Conservation (phyloP, 1,139 yeast species). For the Hyphopichia pseudoburtonii region DNA sequence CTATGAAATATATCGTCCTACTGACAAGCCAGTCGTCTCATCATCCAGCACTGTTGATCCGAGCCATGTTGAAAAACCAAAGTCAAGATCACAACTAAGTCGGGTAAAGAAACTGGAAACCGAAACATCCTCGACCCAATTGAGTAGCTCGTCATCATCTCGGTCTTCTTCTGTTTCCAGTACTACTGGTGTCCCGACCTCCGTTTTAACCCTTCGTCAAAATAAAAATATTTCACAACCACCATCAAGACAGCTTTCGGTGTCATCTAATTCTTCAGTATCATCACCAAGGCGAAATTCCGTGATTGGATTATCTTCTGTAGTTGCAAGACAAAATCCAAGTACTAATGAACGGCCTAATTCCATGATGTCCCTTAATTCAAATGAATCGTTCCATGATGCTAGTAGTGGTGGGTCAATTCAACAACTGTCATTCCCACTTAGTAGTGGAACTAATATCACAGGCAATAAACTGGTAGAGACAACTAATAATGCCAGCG, state of each 20-base stretch:
- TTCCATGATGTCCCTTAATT: constrained; percentile 27
- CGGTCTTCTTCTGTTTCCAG: constrained; percentile 16
- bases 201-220: not conserved
- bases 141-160: constrained; percentile 3
- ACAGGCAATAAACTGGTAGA: too few relatives aligned
- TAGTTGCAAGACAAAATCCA: constrained; percentile 3
- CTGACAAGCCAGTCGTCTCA: too few relatives aligned
- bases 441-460: too few relatives aligned
- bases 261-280: constrained; percentile 12
- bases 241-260: constrained; percentile 1
- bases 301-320: constrained; percentile 9
- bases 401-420: not conserved
- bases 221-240: constrained; percentile 1
- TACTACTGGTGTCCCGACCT: constrained; percentile 12
- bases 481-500: constrained; percentile 4
- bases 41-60: too few relatives aligned
- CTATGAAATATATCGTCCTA: too few relatives aligned
- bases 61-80: too few relatives aligned
- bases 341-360: constrained; percentile 22
- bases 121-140: not conserved
- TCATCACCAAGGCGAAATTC: constrained; percentile 22
- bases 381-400: constrained; percentile 11
- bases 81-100: constrained; percentile 17
- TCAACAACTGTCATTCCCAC: too few relatives aligned
- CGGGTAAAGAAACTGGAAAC: not conserved